Evolutionary conservation across 2,329 filamentous ascomycete species (phyloP).

Genomic region (Immersiporthe knoxdaviesiana): DNA sequence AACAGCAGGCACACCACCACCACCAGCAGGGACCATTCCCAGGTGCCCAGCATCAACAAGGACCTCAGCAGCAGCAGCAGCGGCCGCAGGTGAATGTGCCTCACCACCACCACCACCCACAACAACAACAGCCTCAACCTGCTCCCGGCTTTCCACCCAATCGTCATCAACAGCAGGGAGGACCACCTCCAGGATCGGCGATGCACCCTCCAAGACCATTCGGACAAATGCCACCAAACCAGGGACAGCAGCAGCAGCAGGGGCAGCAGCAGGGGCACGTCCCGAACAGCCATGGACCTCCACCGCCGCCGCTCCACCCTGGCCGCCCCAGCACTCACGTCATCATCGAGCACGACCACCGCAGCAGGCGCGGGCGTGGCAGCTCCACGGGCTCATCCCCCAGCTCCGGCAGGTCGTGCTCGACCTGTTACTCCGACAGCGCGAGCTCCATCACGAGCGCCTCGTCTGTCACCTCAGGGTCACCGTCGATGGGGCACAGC

Average conservation of each 20-base stretch:
- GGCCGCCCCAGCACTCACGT: background rate
- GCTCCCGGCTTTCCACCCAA: background rate
- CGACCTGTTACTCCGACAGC: conserved; percentile 2
- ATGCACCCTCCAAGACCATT: background rate
- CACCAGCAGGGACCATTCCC: background rate
- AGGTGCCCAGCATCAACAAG: background rate
- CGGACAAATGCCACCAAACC: conserved; percentile 1
- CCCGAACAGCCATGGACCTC: background rate
- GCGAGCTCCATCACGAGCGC: conserved; percentile 3
- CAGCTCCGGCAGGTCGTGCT: conserved; percentile 4
- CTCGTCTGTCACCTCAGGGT: background rate
- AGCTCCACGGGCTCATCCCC: background rate
- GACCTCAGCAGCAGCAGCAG: background rate
- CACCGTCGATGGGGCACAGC: background rate
- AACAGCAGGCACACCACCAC: conserved; percentile 2
- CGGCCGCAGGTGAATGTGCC: background rate
- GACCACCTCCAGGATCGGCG: background rate
- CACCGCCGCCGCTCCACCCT: background rate
- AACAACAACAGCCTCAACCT: background rate
- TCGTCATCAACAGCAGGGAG: background rate
- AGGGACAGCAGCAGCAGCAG: background rate
- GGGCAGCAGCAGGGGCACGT: too few relatives aligned
- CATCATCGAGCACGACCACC: background rate
- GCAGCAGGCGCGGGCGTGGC: background rate
- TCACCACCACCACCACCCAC: background rate